These are phyloP conservation scores for Paecilomyces sp. DNA, from an alignment of 2,329 filamentous ascomycete species.

Conservation along the genomic window DNA sequence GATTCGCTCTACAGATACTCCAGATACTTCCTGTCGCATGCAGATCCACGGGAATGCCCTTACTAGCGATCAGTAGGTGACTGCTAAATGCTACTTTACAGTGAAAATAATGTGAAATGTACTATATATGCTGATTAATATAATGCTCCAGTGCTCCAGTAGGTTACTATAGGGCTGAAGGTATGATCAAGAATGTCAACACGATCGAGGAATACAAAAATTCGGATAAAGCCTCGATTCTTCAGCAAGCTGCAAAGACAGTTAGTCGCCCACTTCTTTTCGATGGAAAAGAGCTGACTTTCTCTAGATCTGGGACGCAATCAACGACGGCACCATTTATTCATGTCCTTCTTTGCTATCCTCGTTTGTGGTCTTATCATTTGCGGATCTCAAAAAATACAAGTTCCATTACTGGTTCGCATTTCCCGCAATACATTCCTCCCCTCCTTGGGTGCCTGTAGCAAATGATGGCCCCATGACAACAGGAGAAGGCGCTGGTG, in stretches of 20 bases:
- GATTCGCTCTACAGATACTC: constrained; percentile 62
- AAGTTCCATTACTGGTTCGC: constrained; percentile 98
- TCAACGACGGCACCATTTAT: constrained; percentile 93
- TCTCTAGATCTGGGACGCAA: constrained; percentile 85
- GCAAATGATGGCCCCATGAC: constrained; percentile 16
- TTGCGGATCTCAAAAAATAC: constrained; percentile 95
- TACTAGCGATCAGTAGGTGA: constrained; percentile 69
- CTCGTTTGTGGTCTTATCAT: constrained; percentile 83
- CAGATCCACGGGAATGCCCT: constrained; percentile 84
- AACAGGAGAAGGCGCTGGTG: constrained; percentile 12
- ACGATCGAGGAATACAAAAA: constrained; percentile 89
- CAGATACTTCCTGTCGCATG: constrained; percentile 76
- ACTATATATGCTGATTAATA: not conserved
- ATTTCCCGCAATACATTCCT: constrained; percentile 86
- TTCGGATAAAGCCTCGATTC: constrained; percentile 68
- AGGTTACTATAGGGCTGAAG: constrained; percentile 74
- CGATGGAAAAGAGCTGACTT: constrained; percentile 6
- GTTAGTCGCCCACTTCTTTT: constrained; percentile 39
- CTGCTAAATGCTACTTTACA: not conserved
- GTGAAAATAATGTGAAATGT: not conserved
- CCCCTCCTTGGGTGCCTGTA: constrained; percentile 68
- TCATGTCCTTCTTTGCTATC: constrained; percentile 86
- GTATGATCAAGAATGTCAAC: constrained; percentile 92
- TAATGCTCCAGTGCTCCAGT: constrained; percentile 52
- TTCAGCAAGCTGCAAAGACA: constrained; percentile 71